Conservation (phyloP, 164 flowering plant genomes). For the Chloranthus sessilifolius region DNA sequence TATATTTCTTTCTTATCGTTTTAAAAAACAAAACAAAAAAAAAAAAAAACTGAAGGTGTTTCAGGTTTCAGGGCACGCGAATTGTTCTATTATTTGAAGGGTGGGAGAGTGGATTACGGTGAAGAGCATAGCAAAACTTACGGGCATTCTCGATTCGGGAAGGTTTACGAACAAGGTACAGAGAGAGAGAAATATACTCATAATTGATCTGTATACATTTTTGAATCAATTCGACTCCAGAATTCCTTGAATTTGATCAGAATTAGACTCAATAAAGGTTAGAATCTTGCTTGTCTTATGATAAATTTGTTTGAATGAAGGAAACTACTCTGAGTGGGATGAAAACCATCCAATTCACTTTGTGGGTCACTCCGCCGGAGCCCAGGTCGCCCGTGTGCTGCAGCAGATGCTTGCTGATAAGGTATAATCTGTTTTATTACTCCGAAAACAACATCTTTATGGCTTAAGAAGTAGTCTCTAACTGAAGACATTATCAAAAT, state of each 20-base stretch:
- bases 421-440: conserved; percentile 27
- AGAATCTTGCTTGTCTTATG: no score
- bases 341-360: conserved; percentile 95
- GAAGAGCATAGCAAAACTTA: conserved; percentile 83
- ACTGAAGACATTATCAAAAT: not conserved
- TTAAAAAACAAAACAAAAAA: no score
- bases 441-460: not conserved
- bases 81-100: conserved; percentile 94
- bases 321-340: conserved; percentile 93
- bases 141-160: conserved; percentile 86
- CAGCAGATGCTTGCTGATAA: conserved; percentile 99
- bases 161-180: conserved; percentile 68
- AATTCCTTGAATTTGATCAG: no score
- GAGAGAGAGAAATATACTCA: no score
- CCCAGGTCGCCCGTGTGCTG: conserved; percentile 86
- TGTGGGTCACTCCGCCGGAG: conserved; percentile 99
- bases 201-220: no score
- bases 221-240: no score
- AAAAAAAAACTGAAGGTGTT: no score
- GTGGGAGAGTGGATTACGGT: conserved; percentile 93
- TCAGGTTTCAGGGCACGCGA: conserved; percentile 78
- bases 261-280: no score
- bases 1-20: no score
- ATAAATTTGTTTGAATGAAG: conserved; percentile 33
- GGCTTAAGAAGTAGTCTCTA: not conserved